These are phyloP conservation scores for Adansonia digitata DNA, from an alignment of 345 rosid genomes.

Conservation along the genomic window DNA sequence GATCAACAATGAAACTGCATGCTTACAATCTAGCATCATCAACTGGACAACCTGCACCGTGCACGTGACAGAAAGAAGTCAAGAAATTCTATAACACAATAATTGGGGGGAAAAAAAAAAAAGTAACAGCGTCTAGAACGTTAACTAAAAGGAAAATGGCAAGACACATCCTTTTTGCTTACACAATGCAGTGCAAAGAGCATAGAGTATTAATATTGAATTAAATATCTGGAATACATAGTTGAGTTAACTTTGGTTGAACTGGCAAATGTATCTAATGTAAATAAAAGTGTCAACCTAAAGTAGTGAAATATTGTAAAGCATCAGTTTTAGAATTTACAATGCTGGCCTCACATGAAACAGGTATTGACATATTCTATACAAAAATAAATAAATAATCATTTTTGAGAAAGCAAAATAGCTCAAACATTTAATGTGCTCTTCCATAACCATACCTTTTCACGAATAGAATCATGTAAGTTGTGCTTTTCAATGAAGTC, in stretches of 20 bases:
- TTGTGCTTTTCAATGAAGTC: slow-evolving; percentile 78
- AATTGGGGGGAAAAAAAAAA: background rate
- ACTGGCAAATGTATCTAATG: background rate
- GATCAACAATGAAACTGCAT: slow-evolving; percentile 70
- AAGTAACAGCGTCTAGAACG: slow-evolving; percentile 5
- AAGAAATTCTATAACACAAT: too few species aligned
- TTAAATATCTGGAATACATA: too few species aligned
- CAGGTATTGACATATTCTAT: background rate
- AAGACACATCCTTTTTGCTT: background rate
- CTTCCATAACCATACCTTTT: slow-evolving; percentile 63
- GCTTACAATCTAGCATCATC: slow-evolving; percentile 87
- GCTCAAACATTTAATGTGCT: slow-evolving; percentile 11
- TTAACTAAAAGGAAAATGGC: background rate
- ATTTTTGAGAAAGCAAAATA: slow-evolving; percentile 9
- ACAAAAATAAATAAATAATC: background rate
- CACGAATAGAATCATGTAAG: slow-evolving; percentile 78
- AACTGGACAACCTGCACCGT: slow-evolving; percentile 74
- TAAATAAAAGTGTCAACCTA: background rate
- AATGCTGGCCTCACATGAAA: background rate
- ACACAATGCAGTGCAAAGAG: background rate
- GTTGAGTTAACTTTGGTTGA: background rate
- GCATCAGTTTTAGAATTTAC: background rate
- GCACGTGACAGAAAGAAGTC: slow-evolving; percentile 9
- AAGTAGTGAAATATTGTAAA: background rate
- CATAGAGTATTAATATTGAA: background rate